A percentile compares a stretch with the other conserved stretches of the same genome.
Evolutionary conservation across 805 yeast species (phyloP).

Genomic region (Ogataea henricii): DNA sequence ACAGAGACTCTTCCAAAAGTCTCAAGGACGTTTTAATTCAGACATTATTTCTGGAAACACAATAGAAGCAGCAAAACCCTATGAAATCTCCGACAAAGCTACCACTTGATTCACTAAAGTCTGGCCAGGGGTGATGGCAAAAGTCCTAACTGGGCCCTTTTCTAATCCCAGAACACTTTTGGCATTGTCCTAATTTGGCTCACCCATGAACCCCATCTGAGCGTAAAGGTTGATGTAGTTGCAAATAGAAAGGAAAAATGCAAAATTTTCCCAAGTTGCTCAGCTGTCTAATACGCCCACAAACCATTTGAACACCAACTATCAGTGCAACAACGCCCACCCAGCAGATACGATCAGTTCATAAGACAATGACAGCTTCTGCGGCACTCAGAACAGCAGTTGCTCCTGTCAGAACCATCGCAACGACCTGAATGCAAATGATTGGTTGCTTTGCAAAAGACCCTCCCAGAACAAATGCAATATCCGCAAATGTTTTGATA

Average conservation of each 20-base stretch:
- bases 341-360: conserved; percentile 38
- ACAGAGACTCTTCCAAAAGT: conserved; percentile 49
- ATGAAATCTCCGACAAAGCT: conserved; percentile 47
- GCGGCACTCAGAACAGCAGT: conserved; percentile 41
- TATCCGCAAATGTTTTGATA: conserved; percentile 42
- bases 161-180: conserved; percentile 20
- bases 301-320: conserved; percentile 41
- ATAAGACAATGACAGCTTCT: conserved; percentile 42
- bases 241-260: conserved; percentile 17
- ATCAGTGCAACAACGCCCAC: conserved; percentile 42
- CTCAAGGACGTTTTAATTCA: conserved; percentile 49
- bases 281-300: conserved; percentile 44
- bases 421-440: conserved; percentile 41
- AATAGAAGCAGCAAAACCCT: conserved; percentile 53
- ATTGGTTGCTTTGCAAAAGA: conserved; percentile 31
- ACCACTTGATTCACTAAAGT: conserved; percentile 33
- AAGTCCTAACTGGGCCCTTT: conserved; percentile 22
- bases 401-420: conserved; percentile 46
- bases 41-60: conserved; percentile 50
- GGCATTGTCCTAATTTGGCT: conserved; percentile 26
- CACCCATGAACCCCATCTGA: conserved; percentile 18
- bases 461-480: conserved; percentile 42
- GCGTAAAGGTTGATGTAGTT: conserved; percentile 21
- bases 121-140: conserved; percentile 16
- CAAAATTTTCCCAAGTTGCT: conserved; percentile 35